Conservation (phyloP, 2,329 filamentous ascomycete genomes). For the Aspergillus alliaceus region DNA sequence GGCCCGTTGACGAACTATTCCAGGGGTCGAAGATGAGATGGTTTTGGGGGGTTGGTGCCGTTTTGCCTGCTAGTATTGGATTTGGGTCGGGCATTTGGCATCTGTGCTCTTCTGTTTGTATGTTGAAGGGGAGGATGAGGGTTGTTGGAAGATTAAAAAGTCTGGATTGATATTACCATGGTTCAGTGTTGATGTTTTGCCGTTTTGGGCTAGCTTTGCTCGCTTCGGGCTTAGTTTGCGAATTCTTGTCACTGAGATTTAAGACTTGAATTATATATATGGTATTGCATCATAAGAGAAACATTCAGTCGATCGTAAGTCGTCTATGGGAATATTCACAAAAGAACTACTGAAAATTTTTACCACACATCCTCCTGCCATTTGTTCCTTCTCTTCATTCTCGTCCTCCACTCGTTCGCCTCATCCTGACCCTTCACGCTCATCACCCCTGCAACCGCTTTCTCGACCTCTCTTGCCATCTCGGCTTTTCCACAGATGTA, state of each 20-base stretch:
- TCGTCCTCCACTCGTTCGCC: constrained; percentile 49
- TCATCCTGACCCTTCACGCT: constrained; percentile 38
- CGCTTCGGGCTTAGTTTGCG: background rate
- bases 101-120: background rate
- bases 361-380: constrained; percentile 57
- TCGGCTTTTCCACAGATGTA: constrained; percentile 41
- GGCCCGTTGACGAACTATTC: constrained; percentile 72
- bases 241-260: background rate
- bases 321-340: background rate
- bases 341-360: background rate
- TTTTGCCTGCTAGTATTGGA: background rate
- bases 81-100: background rate
- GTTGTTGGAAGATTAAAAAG: background rate
- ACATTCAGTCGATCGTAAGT: background rate
- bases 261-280: background rate
- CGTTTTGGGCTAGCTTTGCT: background rate
- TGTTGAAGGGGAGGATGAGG: too few species aligned
- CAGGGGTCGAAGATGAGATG: constrained; percentile 42
- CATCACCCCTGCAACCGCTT: constrained; percentile 39
- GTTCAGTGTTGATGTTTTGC: constrained; percentile 13
- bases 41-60: constrained; percentile 15
- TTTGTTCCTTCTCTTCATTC: constrained; percentile 51
- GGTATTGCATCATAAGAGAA: background rate
- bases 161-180: constrained; percentile 1
- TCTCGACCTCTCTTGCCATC: constrained; percentile 46